A percentile compares a stretch with the other conserved stretches of the same genome.
Conservation (phyloP, 148 eudicot genomes). For the Pouteria glomerata region DNA sequence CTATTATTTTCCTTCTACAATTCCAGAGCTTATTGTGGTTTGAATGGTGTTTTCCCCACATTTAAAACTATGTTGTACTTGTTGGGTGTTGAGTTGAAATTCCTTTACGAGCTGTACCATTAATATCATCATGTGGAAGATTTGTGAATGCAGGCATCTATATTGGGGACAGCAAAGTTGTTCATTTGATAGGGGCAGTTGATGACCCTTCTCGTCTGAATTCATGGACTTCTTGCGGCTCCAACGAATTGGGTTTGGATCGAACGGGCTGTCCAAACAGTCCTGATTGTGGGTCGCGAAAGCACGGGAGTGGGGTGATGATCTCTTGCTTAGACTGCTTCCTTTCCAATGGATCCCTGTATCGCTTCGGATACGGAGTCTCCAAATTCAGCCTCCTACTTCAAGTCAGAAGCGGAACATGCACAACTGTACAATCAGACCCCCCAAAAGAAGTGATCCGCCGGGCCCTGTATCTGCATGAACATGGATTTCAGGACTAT, state of each 20-base stretch:
- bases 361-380: conserved; percentile 21
- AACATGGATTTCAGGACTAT: conserved; percentile 21
- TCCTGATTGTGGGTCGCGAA: conserved; percentile 17
- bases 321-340: conserved; percentile 30
- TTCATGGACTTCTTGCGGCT: background rate
- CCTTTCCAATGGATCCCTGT: conserved; percentile 12
- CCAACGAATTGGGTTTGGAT: background rate
- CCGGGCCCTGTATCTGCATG: conserved; percentile 21
- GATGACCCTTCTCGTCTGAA: background rate
- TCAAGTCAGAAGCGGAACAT: conserved; percentile 26
- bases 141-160: conserved; percentile 22
- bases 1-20: too few relatives aligned
- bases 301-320: conserved; percentile 18
- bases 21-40: too few relatives aligned
- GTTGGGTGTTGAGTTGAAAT: too few relatives aligned
- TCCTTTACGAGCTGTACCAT: too few relatives aligned
- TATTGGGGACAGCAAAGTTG: conserved; percentile 22
- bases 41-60: too few relatives aligned
- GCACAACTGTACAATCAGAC: conserved; percentile 29
- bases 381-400: background rate
- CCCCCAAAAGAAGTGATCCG: conserved; percentile 17
- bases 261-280: conserved; percentile 7
- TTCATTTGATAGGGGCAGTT: conserved; percentile 16
- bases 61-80: too few relatives aligned
- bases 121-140: background rate